Evolutionary conservation across 306 rosid species (phyloP), one percentile per base, ranked within the genome.

Genomic region (Parietaria judaica): DNA sequence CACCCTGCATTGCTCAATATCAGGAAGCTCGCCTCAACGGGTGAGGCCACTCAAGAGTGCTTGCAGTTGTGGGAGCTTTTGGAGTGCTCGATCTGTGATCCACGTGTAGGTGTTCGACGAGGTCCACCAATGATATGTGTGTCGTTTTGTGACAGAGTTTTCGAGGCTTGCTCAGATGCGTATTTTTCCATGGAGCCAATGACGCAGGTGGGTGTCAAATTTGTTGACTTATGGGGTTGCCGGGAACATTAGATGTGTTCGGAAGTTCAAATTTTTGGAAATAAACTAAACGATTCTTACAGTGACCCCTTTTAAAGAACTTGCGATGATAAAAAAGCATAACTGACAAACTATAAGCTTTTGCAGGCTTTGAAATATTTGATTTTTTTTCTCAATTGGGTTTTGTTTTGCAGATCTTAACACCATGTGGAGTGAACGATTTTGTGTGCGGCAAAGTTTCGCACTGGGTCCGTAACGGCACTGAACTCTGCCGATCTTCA

Each of bases 391-490:
- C 1, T 66, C 72, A 45, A 71, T 66, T 72, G 63, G 4, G 61
- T 65, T 54, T 74, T 80, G 72, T 62, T 49, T 60, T 53, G 58
- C 86, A 92, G 99, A 78, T 84, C 76, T 82, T 92, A 70, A 83
- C 94, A 73, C 99, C 99, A 4, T 92, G 99, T 70, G 99, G 99
- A 66, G 87, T 81, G 72, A 88, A 86, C 52, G 96, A 92, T 83
- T 92, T 84, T 68, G 88, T 92, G 58, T 92, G 99, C 74, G 99
- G 99, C 78, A 88, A 87, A 74, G 95, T 95, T 60, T 83, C 94
- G 5, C 81, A 86, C 62, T 92, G 96, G 99, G 87, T 86, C 72
- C 78, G 68, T 60, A 92, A 92, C 67, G 99, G 99, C 69, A 88
- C 96, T 34, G 95, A 86, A 72, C 89, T 92, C 67, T 92, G 99